These are phyloP conservation scores for Capsicum rhomboideum DNA, from an alignment of 257 asterid genomes.

Conservation along the genomic window DNA sequence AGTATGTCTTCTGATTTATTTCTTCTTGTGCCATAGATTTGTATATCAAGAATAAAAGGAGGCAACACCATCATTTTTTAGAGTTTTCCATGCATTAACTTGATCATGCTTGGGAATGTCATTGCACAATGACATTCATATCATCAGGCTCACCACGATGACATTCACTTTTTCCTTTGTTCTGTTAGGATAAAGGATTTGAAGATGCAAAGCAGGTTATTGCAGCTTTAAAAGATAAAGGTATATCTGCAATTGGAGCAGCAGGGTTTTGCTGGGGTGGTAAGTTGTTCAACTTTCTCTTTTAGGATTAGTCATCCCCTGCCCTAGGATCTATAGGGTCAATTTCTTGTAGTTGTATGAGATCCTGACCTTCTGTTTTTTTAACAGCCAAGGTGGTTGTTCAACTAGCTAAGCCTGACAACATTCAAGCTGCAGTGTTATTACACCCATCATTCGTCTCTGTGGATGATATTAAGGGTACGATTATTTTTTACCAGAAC, in stretches of 20 bases:
- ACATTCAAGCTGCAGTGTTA: conserved; percentile 49
- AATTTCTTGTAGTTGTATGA: neutral
- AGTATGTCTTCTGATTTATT: conserved; percentile 20
- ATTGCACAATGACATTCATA: neutral
- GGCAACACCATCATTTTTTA: neutral
- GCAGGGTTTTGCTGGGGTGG: conserved; percentile 45
- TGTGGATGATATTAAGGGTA: conserved; percentile 50
- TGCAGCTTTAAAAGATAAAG: conserved; percentile 17
- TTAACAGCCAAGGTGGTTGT: conserved; percentile 53
- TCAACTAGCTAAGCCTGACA: conserved; percentile 27
- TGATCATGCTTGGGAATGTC: neutral
- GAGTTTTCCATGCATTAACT: neutral
- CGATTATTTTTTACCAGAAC: neutral
- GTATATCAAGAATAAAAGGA: neutral
- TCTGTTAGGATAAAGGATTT: conserved; percentile 18
- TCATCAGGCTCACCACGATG: neutral
- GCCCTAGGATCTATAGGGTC: neutral
- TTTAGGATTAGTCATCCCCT: neutral
- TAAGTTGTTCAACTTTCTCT: neutral
- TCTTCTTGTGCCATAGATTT: neutral
- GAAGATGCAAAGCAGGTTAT: conserved; percentile 23
- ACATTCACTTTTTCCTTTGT: neutral
- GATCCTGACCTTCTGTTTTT: neutral
- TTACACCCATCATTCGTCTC: conserved; percentile 46
- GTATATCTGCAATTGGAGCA: conserved; percentile 26